Evolutionary conservation across 345 rosid genomes (phyloP), one percentile per base, ranked within the genome.

Genomic region (Eutrema heterophyllum): DNA sequence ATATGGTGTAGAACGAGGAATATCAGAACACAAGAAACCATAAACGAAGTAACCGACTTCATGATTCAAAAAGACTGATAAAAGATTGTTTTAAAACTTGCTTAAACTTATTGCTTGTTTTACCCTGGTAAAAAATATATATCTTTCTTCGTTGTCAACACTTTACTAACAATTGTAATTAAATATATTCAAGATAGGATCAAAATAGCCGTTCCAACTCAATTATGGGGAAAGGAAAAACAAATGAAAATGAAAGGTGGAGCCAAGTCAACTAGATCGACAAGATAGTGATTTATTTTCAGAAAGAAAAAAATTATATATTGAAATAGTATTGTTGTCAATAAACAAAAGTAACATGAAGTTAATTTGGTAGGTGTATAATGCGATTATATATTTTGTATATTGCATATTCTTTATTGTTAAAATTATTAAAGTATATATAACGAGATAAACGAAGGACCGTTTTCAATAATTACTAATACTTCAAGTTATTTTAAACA

Each of bases 121-220:
- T 26, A 52, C 35, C 1, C 18, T 29, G 2, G 57, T 27, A 24
- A 11, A 30, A 32, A 53, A 21, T 21, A 21, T 30, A 27, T 2
- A 15, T 8, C 9, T 2, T 1, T 9, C 9, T 15, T 38, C 15
- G 8, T 15, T 56, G 41, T 56, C 41, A 30, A n/a, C 60, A 54
- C 24, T 55, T 12, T 1, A 32, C 21, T 7, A 29, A 40, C 21
- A 50, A 24, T 71, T 46, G 39, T 0, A 32, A 4, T 4, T 58
- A 35, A 58, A 70, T 70, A 52, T 61, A 39, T 40, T 71, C 26
- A 62, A 62, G 44, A 62, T 30, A 13, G 6, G 68, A 40, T 72
- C 40, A 62, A 65, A 50, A 72, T 51, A 30, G 60, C 12, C 3
- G 9, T 30, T 30, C 26, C 6, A 12, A 15, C 36, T 15, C 12